A percentile compares a stretch with the other conserved stretches of the same genome.
phyloP scores from a whole-genome alignment of 306 rosid species.

The Castanea crenata region DNA sequence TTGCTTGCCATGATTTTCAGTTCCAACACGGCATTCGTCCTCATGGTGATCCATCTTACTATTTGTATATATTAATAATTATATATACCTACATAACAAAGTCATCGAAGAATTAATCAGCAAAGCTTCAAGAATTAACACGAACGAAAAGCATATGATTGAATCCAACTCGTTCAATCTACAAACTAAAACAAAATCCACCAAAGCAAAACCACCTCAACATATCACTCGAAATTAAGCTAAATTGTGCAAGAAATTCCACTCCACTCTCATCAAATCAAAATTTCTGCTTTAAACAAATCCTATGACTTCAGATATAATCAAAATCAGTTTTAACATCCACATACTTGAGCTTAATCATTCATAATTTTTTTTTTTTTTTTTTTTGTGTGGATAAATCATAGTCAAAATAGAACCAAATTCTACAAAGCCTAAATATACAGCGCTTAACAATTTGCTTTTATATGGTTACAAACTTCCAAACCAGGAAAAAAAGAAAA shows the following conservation, averaged over 20 bases:
- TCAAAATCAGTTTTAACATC: background rate
- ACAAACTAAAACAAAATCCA: background rate
- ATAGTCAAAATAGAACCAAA: background rate
- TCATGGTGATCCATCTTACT: constrained; percentile 62
- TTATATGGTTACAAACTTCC: background rate
- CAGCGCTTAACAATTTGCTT: background rate
- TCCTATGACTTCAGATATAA: background rate
- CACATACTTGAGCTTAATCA: background rate
- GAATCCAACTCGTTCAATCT: background rate
- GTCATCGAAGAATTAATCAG: background rate
- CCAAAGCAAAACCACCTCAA: background rate
- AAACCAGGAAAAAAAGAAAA: constrained; percentile 1
- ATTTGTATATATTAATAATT: background rate
- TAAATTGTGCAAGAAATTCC: background rate
- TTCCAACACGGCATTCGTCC: constrained; percentile 58
- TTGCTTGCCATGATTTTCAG: constrained; percentile 68
- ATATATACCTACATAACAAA: constrained; percentile 15
- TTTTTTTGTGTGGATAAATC: background rate
- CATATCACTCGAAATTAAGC: background rate
- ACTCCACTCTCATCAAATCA: background rate
- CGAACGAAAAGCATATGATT: background rate
- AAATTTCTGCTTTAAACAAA: background rate
- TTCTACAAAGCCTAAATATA: background rate
- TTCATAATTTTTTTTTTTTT: background rate
- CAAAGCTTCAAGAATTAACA: background rate